These are phyloP conservation scores for Thermothelomyces thermophilus DNA, from an alignment of 2,329 filamentous ascomycete species.

Conservation along the genomic window DNA sequence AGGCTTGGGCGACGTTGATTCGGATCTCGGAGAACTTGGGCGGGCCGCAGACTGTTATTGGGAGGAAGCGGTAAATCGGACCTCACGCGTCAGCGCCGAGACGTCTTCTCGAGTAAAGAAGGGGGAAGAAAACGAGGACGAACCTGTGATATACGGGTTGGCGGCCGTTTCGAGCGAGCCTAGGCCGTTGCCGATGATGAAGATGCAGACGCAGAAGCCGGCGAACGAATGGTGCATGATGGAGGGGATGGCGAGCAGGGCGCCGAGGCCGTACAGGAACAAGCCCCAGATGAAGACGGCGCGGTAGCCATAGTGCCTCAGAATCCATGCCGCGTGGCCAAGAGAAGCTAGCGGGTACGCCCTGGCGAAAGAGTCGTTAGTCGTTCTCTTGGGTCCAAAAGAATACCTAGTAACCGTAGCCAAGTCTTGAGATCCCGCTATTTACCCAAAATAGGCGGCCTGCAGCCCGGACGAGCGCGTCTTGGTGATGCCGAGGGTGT, in stretches of 20 bases:
- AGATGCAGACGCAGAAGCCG: constrained; percentile 66
- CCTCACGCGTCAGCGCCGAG: too few species aligned
- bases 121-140: constrained; percentile 1
- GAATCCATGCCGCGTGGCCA: constrained; percentile 58
- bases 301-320: constrained; percentile 57
- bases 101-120: too few species aligned
- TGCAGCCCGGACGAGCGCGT: constrained; percentile 56
- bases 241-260: constrained; percentile 48
- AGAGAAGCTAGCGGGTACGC: constrained; percentile 65
- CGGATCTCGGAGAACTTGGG: constrained; percentile 66
- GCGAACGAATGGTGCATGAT: constrained; percentile 60
- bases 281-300: constrained; percentile 63
- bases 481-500: constrained; percentile 46
- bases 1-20: constrained; percentile 69
- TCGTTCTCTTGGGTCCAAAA: neutral
- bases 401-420: neutral
- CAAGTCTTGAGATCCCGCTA: constrained; percentile 16
- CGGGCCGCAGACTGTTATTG: constrained; percentile 42
- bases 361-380: constrained; percentile 28
- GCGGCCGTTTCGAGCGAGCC: constrained; percentile 71
- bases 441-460: constrained; percentile 56
- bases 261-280: constrained; percentile 57
- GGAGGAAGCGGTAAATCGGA: too few species aligned
- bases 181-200: constrained; percentile 68
- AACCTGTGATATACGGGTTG: constrained; percentile 64